phyloP scores from a whole-genome alignment of 257 asterid species.

The Solanum etuberosum region DNA sequence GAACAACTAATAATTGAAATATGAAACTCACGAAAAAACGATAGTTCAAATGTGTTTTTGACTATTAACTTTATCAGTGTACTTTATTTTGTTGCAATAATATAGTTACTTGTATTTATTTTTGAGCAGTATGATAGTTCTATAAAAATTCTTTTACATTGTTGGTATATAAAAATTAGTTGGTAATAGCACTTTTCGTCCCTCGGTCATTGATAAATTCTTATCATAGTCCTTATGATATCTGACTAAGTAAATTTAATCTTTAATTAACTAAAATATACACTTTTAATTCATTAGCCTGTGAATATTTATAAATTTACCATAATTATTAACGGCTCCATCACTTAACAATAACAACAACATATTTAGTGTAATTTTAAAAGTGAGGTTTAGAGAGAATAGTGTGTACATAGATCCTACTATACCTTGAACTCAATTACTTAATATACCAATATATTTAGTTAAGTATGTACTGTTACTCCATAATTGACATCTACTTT shows the following conservation, averaged over 20 bases:
- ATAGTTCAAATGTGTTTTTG: neutral
- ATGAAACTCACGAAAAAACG: neutral
- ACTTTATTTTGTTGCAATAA: neutral
- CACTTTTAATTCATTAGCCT: neutral
- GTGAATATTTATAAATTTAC: neutral
- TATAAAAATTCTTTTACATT: neutral
- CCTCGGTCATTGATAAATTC: neutral
- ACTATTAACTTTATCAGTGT: neutral
- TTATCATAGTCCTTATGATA: neutral
- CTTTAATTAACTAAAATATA: neutral
- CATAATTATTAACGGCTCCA: neutral
- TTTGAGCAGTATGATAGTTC: neutral
- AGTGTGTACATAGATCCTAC: accelerated
- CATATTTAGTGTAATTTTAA: neutral
- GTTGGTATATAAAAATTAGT: neutral
- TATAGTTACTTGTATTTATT: neutral
- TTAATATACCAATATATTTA: neutral
- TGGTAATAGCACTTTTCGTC: neutral
- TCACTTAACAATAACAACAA: neutral
- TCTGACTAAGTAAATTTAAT: neutral
- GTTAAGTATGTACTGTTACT: neutral
- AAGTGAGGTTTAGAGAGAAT: accelerated
- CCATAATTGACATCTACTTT: neutral
- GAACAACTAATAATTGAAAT: neutral
- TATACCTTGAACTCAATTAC: neutral